Percentiles rank a stretch among this genome's conserved stretches.
Evolutionary conservation across 768 basidiomycete species (phyloP).

Genomic region (Calvatia gigantea): DNA sequence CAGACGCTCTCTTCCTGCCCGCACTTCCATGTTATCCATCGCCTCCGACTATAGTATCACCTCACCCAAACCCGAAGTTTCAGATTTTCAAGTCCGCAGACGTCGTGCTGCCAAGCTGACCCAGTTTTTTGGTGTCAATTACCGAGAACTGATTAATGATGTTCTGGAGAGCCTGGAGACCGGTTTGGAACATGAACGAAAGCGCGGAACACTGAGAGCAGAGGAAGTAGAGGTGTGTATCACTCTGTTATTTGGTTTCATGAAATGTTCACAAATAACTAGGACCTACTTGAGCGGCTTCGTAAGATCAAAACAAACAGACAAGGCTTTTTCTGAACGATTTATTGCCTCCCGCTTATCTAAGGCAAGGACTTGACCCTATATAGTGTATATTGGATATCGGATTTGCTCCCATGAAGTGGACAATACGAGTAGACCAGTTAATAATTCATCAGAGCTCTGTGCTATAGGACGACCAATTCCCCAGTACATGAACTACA

Average conservation of each 20-base stretch:
- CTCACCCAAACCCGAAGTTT: conserved; percentile 40
- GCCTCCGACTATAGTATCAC: conserved; percentile 45
- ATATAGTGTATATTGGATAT: conserved; percentile 8
- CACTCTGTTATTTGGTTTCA: neutral
- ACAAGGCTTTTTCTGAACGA: conserved; percentile 17
- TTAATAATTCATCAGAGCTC: conserved; percentile 10
- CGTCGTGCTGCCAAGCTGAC: conserved; percentile 79
- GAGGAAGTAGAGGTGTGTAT: conserved; percentile 69
- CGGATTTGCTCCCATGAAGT: conserved; percentile 10
- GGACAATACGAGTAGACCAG: conserved; percentile 11
- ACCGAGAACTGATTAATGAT: conserved; percentile 72
- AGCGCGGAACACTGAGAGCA: conserved; percentile 56
- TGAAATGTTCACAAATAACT: conserved; percentile 4
- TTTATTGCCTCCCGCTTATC: conserved; percentile 3
- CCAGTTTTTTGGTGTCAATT: conserved; percentile 85
- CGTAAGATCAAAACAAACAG: conserved; percentile 55
- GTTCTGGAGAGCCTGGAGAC: conserved; percentile 79
- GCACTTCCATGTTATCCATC: conserved; percentile 58
- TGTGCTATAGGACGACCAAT: conserved; percentile 62
- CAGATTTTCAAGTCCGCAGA: conserved; percentile 67
- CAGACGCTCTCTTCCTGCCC: conserved; percentile 65
- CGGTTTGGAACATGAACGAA: conserved; percentile 66
- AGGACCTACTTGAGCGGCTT: conserved; percentile 57
- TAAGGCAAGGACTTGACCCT: conserved; percentile 8
- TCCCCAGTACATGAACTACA: conserved; percentile 81